Percentiles rank a stretch among this genome's conserved stretches.
These are phyloP conservation scores for Daldinia bambusicola DNA, from an alignment of 495 filamentous ascomycete species.

Conservation along the genomic window DNA sequence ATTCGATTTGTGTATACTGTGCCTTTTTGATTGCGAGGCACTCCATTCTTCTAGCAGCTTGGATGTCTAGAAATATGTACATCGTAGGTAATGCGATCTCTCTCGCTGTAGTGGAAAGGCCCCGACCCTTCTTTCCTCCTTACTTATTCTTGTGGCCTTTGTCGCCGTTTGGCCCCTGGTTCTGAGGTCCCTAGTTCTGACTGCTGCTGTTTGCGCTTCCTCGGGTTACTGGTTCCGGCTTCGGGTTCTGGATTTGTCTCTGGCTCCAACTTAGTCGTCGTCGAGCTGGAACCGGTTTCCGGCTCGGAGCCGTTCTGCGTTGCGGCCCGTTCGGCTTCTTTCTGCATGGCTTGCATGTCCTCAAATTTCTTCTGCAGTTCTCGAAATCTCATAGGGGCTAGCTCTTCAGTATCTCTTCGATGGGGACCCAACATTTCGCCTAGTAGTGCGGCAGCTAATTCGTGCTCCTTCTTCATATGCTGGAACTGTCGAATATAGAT, in stretches of 20 bases:
- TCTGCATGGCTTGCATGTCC: neutral
- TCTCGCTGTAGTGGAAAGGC: neutral
- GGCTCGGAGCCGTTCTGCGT: neutral
- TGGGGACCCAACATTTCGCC: too few species aligned
- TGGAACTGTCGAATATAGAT: too few species aligned
- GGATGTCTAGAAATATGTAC: too few species aligned
- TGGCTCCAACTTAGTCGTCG: neutral
- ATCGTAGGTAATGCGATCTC: neutral
- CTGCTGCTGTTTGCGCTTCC: neutral
- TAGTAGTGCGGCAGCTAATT: too few species aligned
- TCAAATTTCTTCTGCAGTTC: conserved; percentile 1
- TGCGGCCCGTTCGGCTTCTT: neutral
- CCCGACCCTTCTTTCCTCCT: neutral
- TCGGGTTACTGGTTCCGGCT: neutral
- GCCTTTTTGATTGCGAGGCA: neutral
- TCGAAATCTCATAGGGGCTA: conserved; percentile 5
- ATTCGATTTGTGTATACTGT: too few species aligned
- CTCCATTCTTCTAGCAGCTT: neutral
- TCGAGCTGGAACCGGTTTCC: neutral
- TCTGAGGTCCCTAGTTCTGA: neutral
- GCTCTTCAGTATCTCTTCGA: neutral
- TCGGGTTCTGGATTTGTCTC: neutral
- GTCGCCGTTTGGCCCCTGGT: neutral
- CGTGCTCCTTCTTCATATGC: too few species aligned
- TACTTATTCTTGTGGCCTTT: neutral